Evolutionary conservation across 1,284 basidiomycete genomes (phyloP).

Genomic region (Cryptococcus sp.): DNA sequence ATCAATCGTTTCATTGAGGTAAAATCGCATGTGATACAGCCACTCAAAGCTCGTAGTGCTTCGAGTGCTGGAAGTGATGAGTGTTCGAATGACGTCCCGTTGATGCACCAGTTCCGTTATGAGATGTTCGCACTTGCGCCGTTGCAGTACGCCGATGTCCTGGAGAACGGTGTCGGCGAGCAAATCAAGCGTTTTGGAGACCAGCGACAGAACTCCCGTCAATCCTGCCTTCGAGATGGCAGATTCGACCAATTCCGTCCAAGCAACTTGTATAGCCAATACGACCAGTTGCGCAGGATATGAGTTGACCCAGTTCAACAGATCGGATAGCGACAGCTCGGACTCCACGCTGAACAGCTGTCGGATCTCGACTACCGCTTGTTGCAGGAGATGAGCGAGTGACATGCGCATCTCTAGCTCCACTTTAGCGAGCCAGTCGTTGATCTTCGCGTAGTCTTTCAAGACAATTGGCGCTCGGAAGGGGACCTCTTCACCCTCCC

Average conservation of each 20-base stretch:
- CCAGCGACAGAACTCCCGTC: constrained; percentile 70
- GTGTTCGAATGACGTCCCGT: constrained; percentile 83
- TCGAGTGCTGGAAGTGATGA: constrained; percentile 68
- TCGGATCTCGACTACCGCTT: constrained; percentile 59
- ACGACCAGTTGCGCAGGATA: constrained; percentile 96
- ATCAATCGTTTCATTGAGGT: constrained; percentile 70
- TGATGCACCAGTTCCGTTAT: constrained; percentile 99
- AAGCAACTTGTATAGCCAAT: constrained; percentile 88
- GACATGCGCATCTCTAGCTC: constrained; percentile 95
- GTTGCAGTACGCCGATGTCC: constrained; percentile 82
- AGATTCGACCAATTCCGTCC: constrained; percentile 83
- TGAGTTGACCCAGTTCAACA: constrained; percentile 87
- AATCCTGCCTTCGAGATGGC: constrained; percentile 63
- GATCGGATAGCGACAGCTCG: constrained; percentile 60
- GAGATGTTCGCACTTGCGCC: constrained; percentile 96
- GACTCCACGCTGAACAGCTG: constrained; percentile 64
- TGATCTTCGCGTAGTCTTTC: constrained; percentile 95
- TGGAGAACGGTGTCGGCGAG: constrained; percentile 93
- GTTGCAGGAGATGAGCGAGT: constrained; percentile 60
- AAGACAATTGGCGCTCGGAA: constrained; percentile 83
- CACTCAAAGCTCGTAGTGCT: constrained; percentile 80
- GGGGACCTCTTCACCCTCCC: constrained; percentile 89
- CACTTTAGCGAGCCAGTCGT: constrained; percentile 94
- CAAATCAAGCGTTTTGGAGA: constrained; percentile 82
- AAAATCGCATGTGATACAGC: constrained; percentile 99